Evolutionary conservation across 768 basidiomycete species (phyloP), one percentile per base, ranked within the genome.

Genomic region (Candolleomyces aberdarensis): DNA sequence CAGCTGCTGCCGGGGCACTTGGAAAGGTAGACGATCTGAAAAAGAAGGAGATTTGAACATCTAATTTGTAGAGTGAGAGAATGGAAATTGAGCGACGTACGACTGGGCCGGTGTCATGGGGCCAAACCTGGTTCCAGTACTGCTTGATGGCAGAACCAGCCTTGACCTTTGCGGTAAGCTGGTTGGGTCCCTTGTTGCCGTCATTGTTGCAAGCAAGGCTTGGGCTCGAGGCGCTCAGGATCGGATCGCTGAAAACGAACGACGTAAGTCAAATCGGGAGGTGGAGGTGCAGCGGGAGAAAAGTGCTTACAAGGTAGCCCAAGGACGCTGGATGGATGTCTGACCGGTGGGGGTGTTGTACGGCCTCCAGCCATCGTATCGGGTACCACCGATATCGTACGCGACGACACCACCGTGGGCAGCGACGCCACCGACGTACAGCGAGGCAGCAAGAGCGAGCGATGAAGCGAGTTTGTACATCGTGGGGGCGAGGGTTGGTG

Each of bases 201-300:
- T 81, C 75, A 57, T 81, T 75, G 59, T 81, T 81, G 66, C 80
- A 81, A 3, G 78, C 75, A n/a, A 81, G 62, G 1, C 72, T 76
- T 1, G 78, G 61, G 41, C 68, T 73, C 5, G 76, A 76, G 0
- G 78, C 72, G 46, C 72, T 68, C 14, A 62, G 66, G 59, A 81
- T 81, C 2, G 80, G 80, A 63, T 81, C 72, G 62, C 80, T 80
- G 48, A 26, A 13, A 19, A 19, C 3, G 26, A 26, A 26, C 26
- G 40, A 22, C 17, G 9, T 44, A 36, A 15, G n/a, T 26, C 10
- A 39, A 40, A 26, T 39, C 40, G 10, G 39, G 14, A 53, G 58
- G 19, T 5, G 36, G 36, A 36, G 5, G 6, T 11, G 9, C 10
- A 5, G 9, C 0, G 22, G 39, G 36, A 31, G 39, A 36, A 32